Evolutionary conservation across 176 grass and related monocot genomes (phyloP), one percentile per base, ranked within the genome.

Genomic region (Hyparrhenia diplandra): DNA sequence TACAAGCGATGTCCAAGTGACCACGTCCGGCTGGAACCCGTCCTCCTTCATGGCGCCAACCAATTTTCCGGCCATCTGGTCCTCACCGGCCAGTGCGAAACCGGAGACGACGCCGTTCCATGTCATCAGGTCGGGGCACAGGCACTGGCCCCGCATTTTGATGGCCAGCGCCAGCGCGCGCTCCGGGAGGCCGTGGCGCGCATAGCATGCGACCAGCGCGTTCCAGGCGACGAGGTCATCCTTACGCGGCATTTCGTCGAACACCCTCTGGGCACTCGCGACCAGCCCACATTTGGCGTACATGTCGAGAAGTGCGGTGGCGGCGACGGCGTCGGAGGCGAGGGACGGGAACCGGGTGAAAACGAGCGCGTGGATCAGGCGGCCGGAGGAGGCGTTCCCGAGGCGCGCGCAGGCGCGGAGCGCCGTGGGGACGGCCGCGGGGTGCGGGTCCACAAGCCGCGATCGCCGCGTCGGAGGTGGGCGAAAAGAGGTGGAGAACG

Each of bases 1-100:
- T 34, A 94, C 52, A 4, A 89, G 82, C 3, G 92, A 85, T 6
- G 92, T 94, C 89, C 92, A 94, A 4, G 92, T 89, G 73, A 94
- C 62, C 29, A 71, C 80, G 34, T 94, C 89, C 4, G 92, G 89
- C 65, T 27, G 66, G 61, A 89, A 75, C 61, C 86, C 88, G 5
- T 84, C 86, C 12, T 80, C 61, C 39, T 84, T 49, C 89, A 91
- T 94, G 41, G 72, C 58, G 28, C 35, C 18, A 43, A 94, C 70
- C 86, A 89, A 27, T 2, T 89, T 43, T 3, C 10, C 34, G 14
- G 92, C 80, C 83, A 89, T 85, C 16, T 8, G 25, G 35, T 87
- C 66, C 52, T 91, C 73, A 6, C 86, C 86, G 10, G 41, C 71
- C 16, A 71, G 47, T 4, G 86, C 81, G n/a, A 91, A 94, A 21